Evolutionary conservation across 352 stramenopile species (phyloP).

Genomic region (Phytophthora pisi): DNA sequence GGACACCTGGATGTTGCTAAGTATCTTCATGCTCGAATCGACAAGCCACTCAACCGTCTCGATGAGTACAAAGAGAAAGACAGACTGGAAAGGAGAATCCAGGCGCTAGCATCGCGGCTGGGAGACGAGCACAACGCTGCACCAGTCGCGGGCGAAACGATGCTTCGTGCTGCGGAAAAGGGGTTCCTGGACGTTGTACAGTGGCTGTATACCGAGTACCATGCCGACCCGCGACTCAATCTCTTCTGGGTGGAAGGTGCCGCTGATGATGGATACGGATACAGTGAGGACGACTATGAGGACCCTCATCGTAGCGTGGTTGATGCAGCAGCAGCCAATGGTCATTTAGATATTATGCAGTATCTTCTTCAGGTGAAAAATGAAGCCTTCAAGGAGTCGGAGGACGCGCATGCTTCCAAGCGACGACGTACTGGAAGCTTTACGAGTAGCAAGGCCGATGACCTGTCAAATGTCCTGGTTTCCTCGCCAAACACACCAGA

Average conservation of each 20-base stretch:
- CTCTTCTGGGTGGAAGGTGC: slow-evolving; percentile 12
- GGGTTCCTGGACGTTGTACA: slow-evolving; percentile 22
- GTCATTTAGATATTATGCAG: slow-evolving; percentile 20
- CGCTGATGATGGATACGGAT: background rate
- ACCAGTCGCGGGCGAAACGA: slow-evolving; percentile 11
- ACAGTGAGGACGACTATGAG: background rate
- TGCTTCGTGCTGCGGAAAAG: slow-evolving; percentile 18
- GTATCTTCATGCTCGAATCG: slow-evolving; percentile 8
- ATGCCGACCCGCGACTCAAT: slow-evolving; percentile 2
- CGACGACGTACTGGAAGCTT: background rate
- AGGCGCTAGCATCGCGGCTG: background rate
- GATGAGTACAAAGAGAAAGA: slow-evolving; percentile 4
- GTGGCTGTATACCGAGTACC: slow-evolving; percentile 23
- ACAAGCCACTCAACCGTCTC: background rate
- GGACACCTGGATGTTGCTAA: slow-evolving; percentile 28
- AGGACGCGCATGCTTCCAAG: slow-evolving; percentile 2
- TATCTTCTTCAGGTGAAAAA: slow-evolving; percentile 18
- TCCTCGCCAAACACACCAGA: background rate
- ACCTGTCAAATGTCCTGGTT: background rate
- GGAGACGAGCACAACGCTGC: background rate
- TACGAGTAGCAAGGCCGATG: background rate
- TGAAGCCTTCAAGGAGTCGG: background rate
- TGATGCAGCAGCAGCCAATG: slow-evolving; percentile 17
- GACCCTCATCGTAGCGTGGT: slow-evolving; percentile 3
- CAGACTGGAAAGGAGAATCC: background rate